These are phyloP conservation scores for Actinomortierella wolfii DNA, from an alignment of 371 early-diverging fungal genomes.

Conservation along the genomic window DNA sequence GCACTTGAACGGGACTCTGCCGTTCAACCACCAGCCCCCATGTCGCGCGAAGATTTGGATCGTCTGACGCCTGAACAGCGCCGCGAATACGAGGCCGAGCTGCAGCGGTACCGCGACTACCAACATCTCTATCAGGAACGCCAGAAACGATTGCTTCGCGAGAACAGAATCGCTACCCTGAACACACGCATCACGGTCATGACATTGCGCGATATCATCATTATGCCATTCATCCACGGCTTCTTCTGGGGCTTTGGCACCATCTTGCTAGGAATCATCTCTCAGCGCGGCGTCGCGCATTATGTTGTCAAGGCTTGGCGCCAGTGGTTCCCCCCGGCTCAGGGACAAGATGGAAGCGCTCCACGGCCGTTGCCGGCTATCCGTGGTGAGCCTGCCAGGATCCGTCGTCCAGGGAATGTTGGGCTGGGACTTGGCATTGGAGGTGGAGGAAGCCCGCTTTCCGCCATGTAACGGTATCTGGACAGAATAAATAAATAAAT, in stretches of 20 bases:
- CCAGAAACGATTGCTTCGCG: neutral
- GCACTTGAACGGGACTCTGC: too few species aligned
- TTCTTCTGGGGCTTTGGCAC: constrained; percentile 50
- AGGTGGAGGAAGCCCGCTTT: too few species aligned
- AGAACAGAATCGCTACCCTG: constrained; percentile 15
- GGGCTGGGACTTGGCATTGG: neutral
- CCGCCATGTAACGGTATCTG: too few species aligned
- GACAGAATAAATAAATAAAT: too few species aligned
- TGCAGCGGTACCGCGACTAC: too few species aligned
- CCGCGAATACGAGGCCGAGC: too few species aligned
- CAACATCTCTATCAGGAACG: too few species aligned
- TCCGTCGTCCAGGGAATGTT: constrained; percentile 15
- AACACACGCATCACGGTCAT: constrained; percentile 28
- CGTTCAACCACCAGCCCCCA: too few species aligned
- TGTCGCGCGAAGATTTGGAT: too few species aligned
- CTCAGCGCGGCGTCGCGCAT: constrained; percentile 24
- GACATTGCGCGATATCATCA: constrained; percentile 42
- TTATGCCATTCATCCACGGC: constrained; percentile 49
- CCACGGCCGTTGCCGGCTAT: neutral
- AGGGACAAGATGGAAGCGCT: constrained; percentile 10
- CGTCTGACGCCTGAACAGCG: too few species aligned
- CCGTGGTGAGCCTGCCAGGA: constrained; percentile 38
- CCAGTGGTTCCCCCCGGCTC: constrained; percentile 6
- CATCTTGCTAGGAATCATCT: constrained; percentile 18
- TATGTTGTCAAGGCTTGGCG: constrained; percentile 18